Conservation (phyloP, 306 rosid genomes). For the Clitoria ternatea region DNA sequence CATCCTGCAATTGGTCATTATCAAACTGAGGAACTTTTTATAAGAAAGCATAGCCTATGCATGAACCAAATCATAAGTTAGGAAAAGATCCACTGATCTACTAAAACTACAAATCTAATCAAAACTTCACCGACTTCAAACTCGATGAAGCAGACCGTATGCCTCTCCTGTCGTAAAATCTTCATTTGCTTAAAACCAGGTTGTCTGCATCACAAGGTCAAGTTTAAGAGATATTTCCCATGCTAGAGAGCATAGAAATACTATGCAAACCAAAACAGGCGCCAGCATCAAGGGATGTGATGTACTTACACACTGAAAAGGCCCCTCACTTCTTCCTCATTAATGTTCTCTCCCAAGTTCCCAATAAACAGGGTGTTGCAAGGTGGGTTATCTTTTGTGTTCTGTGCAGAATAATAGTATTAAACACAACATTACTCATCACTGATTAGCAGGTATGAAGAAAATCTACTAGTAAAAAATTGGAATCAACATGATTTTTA, state of each 20-base stretch:
- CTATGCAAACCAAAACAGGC: conserved; percentile 2
- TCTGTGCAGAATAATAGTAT: conserved; percentile 44
- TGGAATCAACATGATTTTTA: background rate
- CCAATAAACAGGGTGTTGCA: conserved; percentile 98
- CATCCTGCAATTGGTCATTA: conserved; percentile 54
- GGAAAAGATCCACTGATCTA: background rate
- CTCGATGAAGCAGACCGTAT: conserved; percentile 98
- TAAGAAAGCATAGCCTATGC: background rate
- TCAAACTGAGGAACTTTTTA: conserved; percentile 4
- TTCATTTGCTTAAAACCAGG: conserved; percentile 99
- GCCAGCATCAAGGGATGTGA: conserved; percentile 22
- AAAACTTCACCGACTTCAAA: conserved; percentile 72
- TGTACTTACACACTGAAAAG: conserved; percentile 76
- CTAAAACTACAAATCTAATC: conserved; percentile 13
- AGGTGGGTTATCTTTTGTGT: conserved; percentile 98
- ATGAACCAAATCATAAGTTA: background rate
- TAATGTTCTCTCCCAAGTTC: conserved; percentile 93
- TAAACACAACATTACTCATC: background rate
- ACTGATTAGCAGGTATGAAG: background rate
- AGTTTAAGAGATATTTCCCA: conserved; percentile 1
- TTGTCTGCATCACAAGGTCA: conserved; percentile 60
- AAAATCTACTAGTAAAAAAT: background rate
- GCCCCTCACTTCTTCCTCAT: conserved; percentile 96
- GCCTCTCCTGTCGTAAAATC: conserved; percentile 97
- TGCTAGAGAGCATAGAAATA: background rate